Base-by-base conservation (phyloP, 148 eudicot species). In the Selenicereus undatus region DNA sequence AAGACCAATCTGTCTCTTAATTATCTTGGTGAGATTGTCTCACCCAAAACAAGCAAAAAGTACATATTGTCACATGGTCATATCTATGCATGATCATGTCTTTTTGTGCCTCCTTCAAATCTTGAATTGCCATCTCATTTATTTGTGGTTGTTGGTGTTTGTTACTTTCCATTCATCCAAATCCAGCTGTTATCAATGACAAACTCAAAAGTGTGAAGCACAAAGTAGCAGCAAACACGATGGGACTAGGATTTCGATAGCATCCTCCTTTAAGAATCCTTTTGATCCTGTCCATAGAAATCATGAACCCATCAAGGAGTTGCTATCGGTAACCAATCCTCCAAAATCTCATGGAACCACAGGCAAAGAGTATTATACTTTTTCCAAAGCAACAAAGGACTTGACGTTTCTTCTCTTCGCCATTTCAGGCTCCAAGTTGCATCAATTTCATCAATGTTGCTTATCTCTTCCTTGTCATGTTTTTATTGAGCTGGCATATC, bases 241-340 rank as follows among this genome's bases (percentile, higher is more conserved):
- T 2, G 87, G 86, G 4, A 81, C 87, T 35, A 87, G 91, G 78
- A 76, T 90, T 13, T 89, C 91, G 7, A 82, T 89, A 18, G 93
- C 93, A 45, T 80, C 79, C 48, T 89, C 89, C 69, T 86, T 89
- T 75, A 66, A 32, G 35, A 66, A 66, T 27, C 29, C 16, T 20
- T 27, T 27, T 27, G 71, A 22, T 64, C 27, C 68, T 64, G 12
- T 2, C 5, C 16, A n/a, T 7, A 66, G 18, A 27, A 27, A 11
- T 16, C 10, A 66, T 27, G 71, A 66, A 66, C 71, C 71, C 18
- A 66, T 66, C 30, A 66, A 66, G 36, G 71, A 66, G 36, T 27
- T 27, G 30, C 71, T 66, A 27, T 66, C 71, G 11, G 71, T 26
- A 66, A 27, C 17, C 12, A 14, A 27, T 27, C 35, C 71, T 20